A percentile compares a stretch with the other conserved stretches of the same genome.
phyloP scores from a whole-genome alignment of 495 filamentous ascomycete species.

The Penicillium bovifimosum region DNA sequence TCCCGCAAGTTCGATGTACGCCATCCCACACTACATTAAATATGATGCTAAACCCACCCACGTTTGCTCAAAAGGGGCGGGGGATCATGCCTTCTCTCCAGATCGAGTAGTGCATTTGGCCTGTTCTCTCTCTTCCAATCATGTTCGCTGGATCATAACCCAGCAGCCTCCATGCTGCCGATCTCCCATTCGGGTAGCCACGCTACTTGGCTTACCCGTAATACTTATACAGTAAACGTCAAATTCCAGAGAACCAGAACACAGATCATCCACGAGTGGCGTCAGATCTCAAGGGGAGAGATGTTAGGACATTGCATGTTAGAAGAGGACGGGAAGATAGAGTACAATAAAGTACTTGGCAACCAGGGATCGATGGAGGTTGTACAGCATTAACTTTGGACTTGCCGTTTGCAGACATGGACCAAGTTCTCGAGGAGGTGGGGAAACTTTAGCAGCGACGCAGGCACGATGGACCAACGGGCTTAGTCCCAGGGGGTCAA shows the following conservation, averaged over 20 bases:
- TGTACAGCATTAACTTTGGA: background rate
- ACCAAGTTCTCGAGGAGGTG: background rate
- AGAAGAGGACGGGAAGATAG: background rate
- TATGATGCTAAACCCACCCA: background rate
- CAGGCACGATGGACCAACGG: conserved; percentile 6
- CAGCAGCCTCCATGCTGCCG: background rate
- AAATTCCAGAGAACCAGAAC: background rate
- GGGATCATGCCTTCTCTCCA: background rate
- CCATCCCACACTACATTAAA: background rate
- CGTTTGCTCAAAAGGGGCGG: background rate
- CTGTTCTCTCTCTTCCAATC: background rate
- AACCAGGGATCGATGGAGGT: background rate
- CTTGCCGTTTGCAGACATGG: conserved; percentile 1
- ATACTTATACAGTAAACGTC: background rate
- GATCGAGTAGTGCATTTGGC: background rate
- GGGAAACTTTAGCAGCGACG: conserved; percentile 1
- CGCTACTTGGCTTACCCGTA: background rate
- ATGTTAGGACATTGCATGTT: background rate
- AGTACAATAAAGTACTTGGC: background rate
- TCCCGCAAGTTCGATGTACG: background rate
- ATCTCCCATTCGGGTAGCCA: background rate
- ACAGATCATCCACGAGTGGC: background rate
- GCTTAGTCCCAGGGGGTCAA: conserved; percentile 1
- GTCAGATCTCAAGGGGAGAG: conserved; percentile 1
- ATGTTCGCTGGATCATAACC: background rate